Percentiles rank a stretch among this genome's conserved stretches.
These are phyloP conservation scores for Mallotus nudiflorus DNA, from an alignment of 345 rosid species.

Conservation along the genomic window DNA sequence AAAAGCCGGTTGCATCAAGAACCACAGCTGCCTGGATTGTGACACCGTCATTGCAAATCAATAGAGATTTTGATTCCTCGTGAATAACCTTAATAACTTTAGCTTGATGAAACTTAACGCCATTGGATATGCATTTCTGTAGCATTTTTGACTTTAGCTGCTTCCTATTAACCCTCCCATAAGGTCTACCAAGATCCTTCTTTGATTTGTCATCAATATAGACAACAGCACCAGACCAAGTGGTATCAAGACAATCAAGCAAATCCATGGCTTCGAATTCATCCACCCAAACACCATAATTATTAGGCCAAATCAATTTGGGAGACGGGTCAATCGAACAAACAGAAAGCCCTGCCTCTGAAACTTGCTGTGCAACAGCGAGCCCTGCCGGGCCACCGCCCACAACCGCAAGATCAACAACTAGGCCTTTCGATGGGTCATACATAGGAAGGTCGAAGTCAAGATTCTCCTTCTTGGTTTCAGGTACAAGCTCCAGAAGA, in stretches of 20 bases:
- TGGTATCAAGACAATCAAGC: slow-evolving; percentile 91
- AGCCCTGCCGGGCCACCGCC: slow-evolving; percentile 99
- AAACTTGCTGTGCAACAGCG: slow-evolving; percentile 94
- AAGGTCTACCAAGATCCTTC: slow-evolving; percentile 78
- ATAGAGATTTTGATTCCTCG: slow-evolving; percentile 73
- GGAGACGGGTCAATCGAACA: slow-evolving; percentile 91
- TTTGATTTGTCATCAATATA: slow-evolving; percentile 49
- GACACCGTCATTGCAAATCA: slow-evolving; percentile 84
- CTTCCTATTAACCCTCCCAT: slow-evolving; percentile 94
- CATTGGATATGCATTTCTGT: slow-evolving; percentile 75
- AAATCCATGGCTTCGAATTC: slow-evolving; percentile 98
- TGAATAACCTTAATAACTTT: slow-evolving; percentile 86
- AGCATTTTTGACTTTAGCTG: slow-evolving; percentile 92
- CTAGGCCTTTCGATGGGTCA: slow-evolving; percentile 56
- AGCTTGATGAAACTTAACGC: slow-evolving; percentile 90
- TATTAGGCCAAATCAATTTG: slow-evolving; percentile 93
- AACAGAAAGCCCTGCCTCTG: slow-evolving; percentile 90
- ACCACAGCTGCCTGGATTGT: slow-evolving; percentile 80
- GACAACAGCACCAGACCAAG: slow-evolving; percentile 96
- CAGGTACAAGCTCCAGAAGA: slow-evolving; percentile 89
- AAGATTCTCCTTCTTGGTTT: slow-evolving; percentile 81
- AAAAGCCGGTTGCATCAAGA: slow-evolving; percentile 97
- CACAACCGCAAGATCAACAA: slow-evolving; percentile 86
- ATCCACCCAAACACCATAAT: slow-evolving; percentile 99
- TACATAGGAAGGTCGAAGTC: slow-evolving; percentile 83